Conservation (phyloP, 805 yeast species). For the Starmera dryadoides region DNA sequence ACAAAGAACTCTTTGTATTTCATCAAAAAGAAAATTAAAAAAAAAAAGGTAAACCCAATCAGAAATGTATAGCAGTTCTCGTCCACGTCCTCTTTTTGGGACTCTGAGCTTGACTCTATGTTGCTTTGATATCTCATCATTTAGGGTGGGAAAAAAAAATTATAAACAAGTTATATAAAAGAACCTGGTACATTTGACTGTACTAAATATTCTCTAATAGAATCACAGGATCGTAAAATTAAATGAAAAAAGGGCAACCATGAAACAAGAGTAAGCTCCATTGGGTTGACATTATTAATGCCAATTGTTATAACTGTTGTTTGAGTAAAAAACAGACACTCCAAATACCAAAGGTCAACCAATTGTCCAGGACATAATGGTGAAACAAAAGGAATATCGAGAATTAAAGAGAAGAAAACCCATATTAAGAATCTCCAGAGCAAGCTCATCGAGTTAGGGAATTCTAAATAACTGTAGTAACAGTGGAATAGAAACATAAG, state of each 20-base stretch:
- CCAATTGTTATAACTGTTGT: constrained; percentile 75
- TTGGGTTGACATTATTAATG: constrained; percentile 47
- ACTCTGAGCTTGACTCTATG: constrained; percentile 92
- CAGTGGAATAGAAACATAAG: no score
- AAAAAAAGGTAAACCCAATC: constrained; percentile 7
- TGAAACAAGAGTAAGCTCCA: constrained; percentile 80
- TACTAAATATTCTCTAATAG: constrained; percentile 26
- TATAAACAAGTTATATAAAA: neutral
- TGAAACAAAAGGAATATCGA: neutral
- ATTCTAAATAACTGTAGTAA: neutral
- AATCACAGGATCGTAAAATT: constrained; percentile 6
- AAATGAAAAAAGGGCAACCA: constrained; percentile 37
- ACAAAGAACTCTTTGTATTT: no score
- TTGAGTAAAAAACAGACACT: constrained; percentile 38
- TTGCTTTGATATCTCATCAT: constrained; percentile 76
- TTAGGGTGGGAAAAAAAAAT: neutral
- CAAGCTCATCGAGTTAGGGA: neutral
- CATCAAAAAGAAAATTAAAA: neutral
- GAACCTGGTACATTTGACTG: constrained; percentile 60
- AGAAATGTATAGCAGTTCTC: constrained; percentile 54
- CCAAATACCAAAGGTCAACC: constrained; percentile 52
- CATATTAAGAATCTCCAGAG: neutral
- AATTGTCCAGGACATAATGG: neutral
- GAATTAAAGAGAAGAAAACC: neutral
- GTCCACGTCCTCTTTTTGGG: constrained; percentile 43